Evolutionary conservation across 2,329 filamentous ascomycete genomes (phyloP), one percentile per base, ranked within the genome.

Genomic region (Chaetomium globosum): DNA sequence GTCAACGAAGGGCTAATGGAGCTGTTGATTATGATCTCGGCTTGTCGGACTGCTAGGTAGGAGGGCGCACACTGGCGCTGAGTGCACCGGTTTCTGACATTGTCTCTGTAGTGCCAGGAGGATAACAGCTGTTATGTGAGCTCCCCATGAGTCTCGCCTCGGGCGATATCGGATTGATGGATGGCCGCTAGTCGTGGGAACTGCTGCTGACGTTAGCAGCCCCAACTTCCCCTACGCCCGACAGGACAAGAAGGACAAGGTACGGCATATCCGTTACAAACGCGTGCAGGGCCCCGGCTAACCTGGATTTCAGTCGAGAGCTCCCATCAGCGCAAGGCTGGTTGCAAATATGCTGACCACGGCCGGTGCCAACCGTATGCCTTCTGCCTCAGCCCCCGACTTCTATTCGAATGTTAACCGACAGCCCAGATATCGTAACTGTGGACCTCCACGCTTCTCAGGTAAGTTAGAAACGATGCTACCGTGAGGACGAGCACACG

Each of bases 1-100:
- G 96, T 98, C 81, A 99, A 99, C 80, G 94, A 98, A 77, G 93
- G 93, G 58, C 85, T 99, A 66, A 98, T 99, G 94, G 94, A 99
- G 80, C 86, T 98, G 46, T 86, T 98, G 71, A 97, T 98, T 80
- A 97, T 97, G 89, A 96, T 97, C 79, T 96, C 96, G 76, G 94
- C 94, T 69, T 97, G 94, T 83, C 80, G 81, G 52, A 84, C 82
- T 36, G 83, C 83, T 89, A 91, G 77, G 69, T 71, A 63, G 28
- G 66, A n/a, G 39, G 23, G 33, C 48, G 30, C n/a, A 33, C 33
- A 23, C 57, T 39, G 4, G 28, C 4, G 51, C 46, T 61, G 36
- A 39, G 33, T 12, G 26, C 1, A 5, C 12, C 21, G 28, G 55
- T 62, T 54, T 61, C 67, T 69, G 56, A 69, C 65, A 43, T 59